Evolutionary conservation across 2,329 filamentous ascomycete species (phyloP), one percentile per base, ranked within the genome.

Genomic region (Leptosphaerulina australis): DNA sequence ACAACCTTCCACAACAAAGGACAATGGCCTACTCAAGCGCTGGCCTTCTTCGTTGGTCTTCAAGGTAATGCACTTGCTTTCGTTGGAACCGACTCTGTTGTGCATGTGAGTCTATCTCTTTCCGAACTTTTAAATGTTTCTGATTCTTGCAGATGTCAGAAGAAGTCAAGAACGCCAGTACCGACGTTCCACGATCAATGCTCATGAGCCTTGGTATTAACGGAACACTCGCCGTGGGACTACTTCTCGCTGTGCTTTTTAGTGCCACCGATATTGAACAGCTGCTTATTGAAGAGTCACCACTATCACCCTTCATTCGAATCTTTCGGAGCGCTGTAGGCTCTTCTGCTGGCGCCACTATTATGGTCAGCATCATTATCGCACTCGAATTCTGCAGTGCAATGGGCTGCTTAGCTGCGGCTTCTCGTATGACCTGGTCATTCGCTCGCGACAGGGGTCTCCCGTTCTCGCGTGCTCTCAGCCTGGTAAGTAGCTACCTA

Each of bases 1-100:
- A 75, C 75, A 3, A 64, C 72, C 1, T 82, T 82, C 53, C 67
- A 72, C 15, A 81, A 82, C 47, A 48, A 63, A 12, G 79, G 78
- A 0, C 66, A 64, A 3, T 82, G 77, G 75, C 66, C 67, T 1
- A 77, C 64, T 3, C 67, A 74, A 24, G 74, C 74, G 2, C 61
- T 82, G 24, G 77, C 79, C 2, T 71, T 74, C 41, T 70, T 79
- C 37, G 70, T 79, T 15, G 77, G 77, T 5, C 55, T 77, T 17
- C 71, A 63, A 17, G 70, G 68, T 0, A 72, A 73, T 35, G 73
- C 72, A 20, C 56, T 75, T 17, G 76, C 53, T 9, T 74, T 67
- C 58, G 73, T 68, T 39, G 71, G 59, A 53, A 76, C 65, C 39
- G 73, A 61, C 58, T 74, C 58, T 45, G 71, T 59, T 49, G 75